Evolutionary conservation across 495 filamentous ascomycete genomes (phyloP).

Genomic region (Xylaria curta): DNA sequence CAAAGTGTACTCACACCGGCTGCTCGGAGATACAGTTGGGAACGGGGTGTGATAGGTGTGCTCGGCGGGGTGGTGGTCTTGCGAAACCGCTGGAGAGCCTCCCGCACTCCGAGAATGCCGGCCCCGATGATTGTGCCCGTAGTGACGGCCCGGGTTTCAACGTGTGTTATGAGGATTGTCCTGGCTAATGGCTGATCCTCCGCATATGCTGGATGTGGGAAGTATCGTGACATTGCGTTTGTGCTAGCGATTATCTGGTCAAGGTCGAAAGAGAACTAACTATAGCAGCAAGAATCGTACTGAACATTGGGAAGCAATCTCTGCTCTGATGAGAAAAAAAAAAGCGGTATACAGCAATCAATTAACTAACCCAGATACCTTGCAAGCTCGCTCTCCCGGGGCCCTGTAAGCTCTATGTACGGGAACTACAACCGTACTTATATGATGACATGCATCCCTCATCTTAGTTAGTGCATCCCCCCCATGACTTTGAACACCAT

Average conservation of each 20-base stretch:
- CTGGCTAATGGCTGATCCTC: slow-evolving; percentile 64
- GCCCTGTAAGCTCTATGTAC: too few relatives aligned
- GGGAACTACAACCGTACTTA: too few relatives aligned
- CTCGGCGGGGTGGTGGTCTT: slow-evolving; percentile 7
- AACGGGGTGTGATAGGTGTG: slow-evolving; percentile 14
- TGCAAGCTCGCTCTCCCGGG: too few relatives aligned
- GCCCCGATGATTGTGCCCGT: slow-evolving; percentile 53
- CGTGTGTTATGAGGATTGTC: slow-evolving; percentile 63
- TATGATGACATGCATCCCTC: too few relatives aligned
- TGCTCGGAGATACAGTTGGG: slow-evolving; percentile 33
- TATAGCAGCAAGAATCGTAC: neutral
- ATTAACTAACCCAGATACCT: neutral
- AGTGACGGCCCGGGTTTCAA: slow-evolving; percentile 60
- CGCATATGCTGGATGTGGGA: slow-evolving; percentile 60
- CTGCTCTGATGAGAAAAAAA: neutral
- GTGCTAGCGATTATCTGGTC: neutral
- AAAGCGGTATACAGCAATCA: neutral
- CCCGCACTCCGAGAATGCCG: slow-evolving; percentile 29
- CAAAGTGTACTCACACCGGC: slow-evolving; percentile 42
- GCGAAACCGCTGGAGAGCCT: slow-evolving; percentile 24
- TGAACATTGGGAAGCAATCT: neutral
- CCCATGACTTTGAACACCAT: too few relatives aligned
- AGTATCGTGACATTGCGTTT: slow-evolving; percentile 54
- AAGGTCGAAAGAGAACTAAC: neutral
- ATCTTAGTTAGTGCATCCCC: too few relatives aligned